These are phyloP conservation scores for Phyllachora maydis DNA, from an alignment of 2,329 filamentous ascomycete species.

Conservation along the genomic window DNA sequence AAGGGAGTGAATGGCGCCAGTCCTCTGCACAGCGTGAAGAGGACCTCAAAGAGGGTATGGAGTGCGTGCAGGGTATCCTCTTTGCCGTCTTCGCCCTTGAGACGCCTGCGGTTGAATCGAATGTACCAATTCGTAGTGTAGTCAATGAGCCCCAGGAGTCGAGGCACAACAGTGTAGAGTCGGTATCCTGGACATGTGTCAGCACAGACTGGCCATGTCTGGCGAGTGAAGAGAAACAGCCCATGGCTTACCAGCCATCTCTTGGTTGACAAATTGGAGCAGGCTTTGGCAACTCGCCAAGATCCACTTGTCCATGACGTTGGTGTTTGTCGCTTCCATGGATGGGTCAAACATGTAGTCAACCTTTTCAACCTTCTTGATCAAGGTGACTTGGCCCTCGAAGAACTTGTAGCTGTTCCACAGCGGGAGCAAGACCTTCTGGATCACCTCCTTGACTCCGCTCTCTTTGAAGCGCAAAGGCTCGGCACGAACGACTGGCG, in stretches of 20 bases:
- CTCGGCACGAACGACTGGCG: conserved; percentile 80
- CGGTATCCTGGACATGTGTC: conserved; percentile 32
- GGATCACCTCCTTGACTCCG: conserved; percentile 87
- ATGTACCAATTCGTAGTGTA: conserved; percentile 99
- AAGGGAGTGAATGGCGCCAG: conserved; percentile 93
- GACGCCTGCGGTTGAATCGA: conserved; percentile 72
- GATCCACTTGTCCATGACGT: conserved; percentile 95
- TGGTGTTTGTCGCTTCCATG: conserved; percentile 56
- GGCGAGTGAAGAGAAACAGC: too few relatives aligned
- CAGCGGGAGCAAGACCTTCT: conserved; percentile 71
- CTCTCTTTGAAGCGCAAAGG: conserved; percentile 78
- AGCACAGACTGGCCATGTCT: conserved; percentile 3
- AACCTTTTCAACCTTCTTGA: conserved; percentile 67
- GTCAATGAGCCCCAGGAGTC: conserved; percentile 67
- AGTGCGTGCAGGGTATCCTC: conserved; percentile 79
- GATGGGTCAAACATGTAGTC: conserved; percentile 64
- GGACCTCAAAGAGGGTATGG: conserved; percentile 83
- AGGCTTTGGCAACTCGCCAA: conserved; percentile 81
- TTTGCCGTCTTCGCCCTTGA: conserved; percentile 76
- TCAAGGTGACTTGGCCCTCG: conserved; percentile 62
- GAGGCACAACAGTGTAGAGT: conserved; percentile 79
- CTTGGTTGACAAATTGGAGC: conserved; percentile 75
- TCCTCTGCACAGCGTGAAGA: conserved; percentile 73
- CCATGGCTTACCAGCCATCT: conserved; percentile 55
- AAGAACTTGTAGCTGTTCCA: conserved; percentile 99